Conservation (phyloP, 2,329 filamentous ascomycete genomes). For the Penicillium brasilianum region DNA sequence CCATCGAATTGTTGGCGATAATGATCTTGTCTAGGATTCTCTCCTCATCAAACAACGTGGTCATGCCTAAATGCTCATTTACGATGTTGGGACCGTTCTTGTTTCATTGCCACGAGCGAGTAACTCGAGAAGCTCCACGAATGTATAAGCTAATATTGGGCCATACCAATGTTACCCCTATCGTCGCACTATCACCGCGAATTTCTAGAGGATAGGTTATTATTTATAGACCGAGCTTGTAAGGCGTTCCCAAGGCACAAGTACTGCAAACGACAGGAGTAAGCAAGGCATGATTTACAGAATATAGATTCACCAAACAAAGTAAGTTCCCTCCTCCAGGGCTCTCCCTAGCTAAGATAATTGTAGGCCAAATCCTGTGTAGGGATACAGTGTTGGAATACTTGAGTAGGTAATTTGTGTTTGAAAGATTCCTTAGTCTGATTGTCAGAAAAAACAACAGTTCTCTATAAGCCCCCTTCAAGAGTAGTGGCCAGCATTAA, state of each 20-base stretch:
- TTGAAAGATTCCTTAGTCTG: background rate
- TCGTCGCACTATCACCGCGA: background rate
- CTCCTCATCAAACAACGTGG: background rate
- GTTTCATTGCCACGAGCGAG: background rate
- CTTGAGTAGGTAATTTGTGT: background rate
- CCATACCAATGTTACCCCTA: background rate
- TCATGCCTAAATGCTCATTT: background rate
- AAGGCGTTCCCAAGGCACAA: background rate
- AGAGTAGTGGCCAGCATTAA: no score
- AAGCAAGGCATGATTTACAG: background rate
- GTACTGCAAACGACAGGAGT: background rate
- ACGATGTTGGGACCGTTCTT: background rate
- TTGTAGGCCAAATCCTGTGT: no score
- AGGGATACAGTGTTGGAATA: background rate
- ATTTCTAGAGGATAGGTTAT: background rate
- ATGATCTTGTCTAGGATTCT: background rate
- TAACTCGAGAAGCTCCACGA: background rate
- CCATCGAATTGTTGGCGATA: no score
- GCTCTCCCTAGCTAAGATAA: no score
- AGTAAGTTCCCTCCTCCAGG: background rate
- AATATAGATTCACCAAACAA: background rate
- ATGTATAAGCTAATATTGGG: background rate
- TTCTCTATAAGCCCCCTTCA: no score
- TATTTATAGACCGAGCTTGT: background rate
- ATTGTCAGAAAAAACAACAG: background rate